Percentiles rank a stretch among this genome's conserved stretches.
phyloP scores from a whole-genome alignment of 2,329 filamentous ascomycete genomes.

The Cladosporium phlei region DNA sequence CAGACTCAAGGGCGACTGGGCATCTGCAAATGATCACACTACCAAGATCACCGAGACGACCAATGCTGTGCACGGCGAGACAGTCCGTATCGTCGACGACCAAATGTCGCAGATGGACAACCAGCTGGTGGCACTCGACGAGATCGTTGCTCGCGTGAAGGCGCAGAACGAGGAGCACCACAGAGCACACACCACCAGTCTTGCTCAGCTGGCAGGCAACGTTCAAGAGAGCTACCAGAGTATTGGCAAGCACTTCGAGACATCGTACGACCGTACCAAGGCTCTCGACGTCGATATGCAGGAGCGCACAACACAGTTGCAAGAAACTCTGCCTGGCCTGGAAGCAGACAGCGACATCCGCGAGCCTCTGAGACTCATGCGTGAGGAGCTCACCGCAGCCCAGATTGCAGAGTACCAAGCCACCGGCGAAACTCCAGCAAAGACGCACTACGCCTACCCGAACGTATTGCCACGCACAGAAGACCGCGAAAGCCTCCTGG shows the following conservation, averaged over 20 bases:
- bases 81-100: constrained; percentile 80
- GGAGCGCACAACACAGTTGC: constrained; percentile 50
- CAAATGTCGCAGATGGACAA: constrained; percentile 80
- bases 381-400: constrained; percentile 61
- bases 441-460: constrained; percentile 75
- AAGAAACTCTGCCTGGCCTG: constrained; percentile 59
- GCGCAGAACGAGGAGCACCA: constrained; percentile 76
- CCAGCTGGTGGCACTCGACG: constrained; percentile 87
- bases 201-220: constrained; percentile 61
- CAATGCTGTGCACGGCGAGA: constrained; percentile 83
- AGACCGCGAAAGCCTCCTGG: constrained; percentile 53
- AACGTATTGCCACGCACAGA: constrained; percentile 73
- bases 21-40: constrained; percentile 71
- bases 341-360: constrained; percentile 52
- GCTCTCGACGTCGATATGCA: constrained; percentile 65
- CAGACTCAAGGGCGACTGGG: constrained; percentile 83
- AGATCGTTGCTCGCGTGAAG: constrained; percentile 78
- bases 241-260: constrained; percentile 65
- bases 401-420: constrained; percentile 73
- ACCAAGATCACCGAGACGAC: constrained; percentile 78
- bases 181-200: constrained; percentile 60
- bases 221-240: constrained; percentile 69
- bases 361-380: constrained; percentile 66
- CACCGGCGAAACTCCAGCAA: constrained; percentile 82
- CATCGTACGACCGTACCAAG: constrained; percentile 63